Evolutionary conservation across 805 yeast genomes (phyloP).

Genomic region (Clavispora phyllophila): DNA sequence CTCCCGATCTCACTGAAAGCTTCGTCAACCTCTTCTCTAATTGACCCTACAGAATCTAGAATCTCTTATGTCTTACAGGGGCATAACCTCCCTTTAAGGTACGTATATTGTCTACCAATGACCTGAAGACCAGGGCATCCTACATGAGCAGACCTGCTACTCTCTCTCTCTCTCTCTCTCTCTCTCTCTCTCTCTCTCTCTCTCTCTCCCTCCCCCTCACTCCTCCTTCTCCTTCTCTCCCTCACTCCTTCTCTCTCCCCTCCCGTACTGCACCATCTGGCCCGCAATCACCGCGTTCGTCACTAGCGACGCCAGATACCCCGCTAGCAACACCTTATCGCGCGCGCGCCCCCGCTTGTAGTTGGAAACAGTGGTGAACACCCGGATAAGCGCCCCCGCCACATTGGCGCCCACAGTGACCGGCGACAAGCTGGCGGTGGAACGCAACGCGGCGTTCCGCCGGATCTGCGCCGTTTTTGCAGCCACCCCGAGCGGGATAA

Average conservation of each 20-base stretch:
- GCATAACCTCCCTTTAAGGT: no score
- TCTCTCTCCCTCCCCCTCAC: no score
- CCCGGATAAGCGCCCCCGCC: conserved; percentile 34
- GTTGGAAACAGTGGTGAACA: conserved; percentile 35
- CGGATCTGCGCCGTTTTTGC: conserved; percentile 39
- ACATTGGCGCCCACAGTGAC: conserved; percentile 39
- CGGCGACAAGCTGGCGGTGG: conserved; percentile 33
- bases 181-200: no score
- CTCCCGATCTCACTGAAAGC: no score
- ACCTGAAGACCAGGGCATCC: no score
- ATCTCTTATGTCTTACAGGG: no score
- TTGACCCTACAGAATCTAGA: no score
- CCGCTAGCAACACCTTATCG: conserved; percentile 34
- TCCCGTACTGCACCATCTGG: conserved; percentile 25
- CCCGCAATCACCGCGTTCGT: conserved; percentile 33
- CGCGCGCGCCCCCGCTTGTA: conserved; percentile 20
- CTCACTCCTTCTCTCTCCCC: not conserved
- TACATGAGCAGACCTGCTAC: no score
- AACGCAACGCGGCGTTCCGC: conserved; percentile 27
- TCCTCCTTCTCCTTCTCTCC: conserved; percentile 8
- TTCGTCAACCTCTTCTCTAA: no score
- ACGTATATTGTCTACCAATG: no score
- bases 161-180: no score
- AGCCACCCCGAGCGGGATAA: conserved; percentile 33
- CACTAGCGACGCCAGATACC: conserved; percentile 31